Evolutionary conservation across 2,329 filamentous ascomycete genomes (phyloP).

Genomic region (Ustilaginoidea virens): DNA sequence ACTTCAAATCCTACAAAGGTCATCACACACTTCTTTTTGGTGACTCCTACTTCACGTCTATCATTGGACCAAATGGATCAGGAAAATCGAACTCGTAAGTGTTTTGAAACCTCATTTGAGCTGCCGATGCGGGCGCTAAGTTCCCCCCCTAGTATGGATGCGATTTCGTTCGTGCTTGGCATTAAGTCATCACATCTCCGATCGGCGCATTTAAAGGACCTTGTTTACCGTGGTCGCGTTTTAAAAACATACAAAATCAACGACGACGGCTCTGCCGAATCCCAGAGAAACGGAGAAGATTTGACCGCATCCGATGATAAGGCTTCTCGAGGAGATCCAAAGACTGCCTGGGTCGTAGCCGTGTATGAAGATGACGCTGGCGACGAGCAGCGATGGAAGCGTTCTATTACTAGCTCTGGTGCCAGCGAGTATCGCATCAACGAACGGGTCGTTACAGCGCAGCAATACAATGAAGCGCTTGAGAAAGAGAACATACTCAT

Average conservation of each 20-base stretch:
- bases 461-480: conserved; percentile 84
- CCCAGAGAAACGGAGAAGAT: conserved; percentile 47
- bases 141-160: conserved; percentile 90
- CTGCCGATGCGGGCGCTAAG: too few species aligned
- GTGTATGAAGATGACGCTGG: conserved; percentile 96
- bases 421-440: conserved; percentile 96
- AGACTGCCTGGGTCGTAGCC: conserved; percentile 97
- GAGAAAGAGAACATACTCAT: conserved; percentile 94
- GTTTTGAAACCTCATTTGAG: background rate
- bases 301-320: conserved; percentile 45
- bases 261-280: conserved; percentile 63
- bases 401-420: conserved; percentile 76
- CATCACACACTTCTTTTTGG: conserved; percentile 90
- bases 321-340: conserved; percentile 66
- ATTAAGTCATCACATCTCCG: conserved; percentile 98
- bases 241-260: conserved; percentile 87
- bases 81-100: conserved; percentile 94
- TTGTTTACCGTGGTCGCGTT: conserved; percentile 90
- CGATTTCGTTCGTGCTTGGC: conserved; percentile 95
- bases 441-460: conserved; percentile 72
- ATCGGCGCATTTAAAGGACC: conserved; percentile 81
- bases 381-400: conserved; percentile 91
- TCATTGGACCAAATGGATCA: conserved; percentile 98
- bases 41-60: conserved; percentile 97
- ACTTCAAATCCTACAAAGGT: conserved; percentile 99